Evolutionary conservation across 345 rosid genomes (phyloP), one percentile per base, ranked within the genome.

Genomic region (Hibiscus mutabilis): DNA sequence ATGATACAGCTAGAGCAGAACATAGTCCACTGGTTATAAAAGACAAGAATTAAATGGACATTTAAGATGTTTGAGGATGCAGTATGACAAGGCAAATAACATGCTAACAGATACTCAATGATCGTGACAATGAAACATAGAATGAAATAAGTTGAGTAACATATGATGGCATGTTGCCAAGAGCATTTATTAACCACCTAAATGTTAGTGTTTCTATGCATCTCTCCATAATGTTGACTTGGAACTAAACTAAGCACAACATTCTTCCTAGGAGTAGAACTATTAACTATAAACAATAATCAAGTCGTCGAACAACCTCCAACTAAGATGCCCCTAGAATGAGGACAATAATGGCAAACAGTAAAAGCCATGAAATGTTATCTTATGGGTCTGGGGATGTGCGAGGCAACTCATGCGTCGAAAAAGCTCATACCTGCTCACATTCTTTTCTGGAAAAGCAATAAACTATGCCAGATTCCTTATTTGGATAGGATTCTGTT

Each of bases 371-470:
- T 49, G 42, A 63, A 63, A 25, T 15, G 24, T 16, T 49, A 35
- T 67, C 4, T 16, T 15, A 18, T 1, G 14, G 19, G 15, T 67
- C 15, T 9, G 4, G 9, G 64, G 19, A 1, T 47, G 58, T 15
- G 58, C 9, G 25, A 47, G 40, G 70, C 24, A 49, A 47, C 58
- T 47, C 4, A 0, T 0, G 57, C 25, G 58, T 47, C 1, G 0
- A 66, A 66, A 47, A 66, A 66, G 58, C 70, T 21, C 33, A 62
- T 59, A 91, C 98, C 97, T 94, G 98, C 79, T 89, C 93, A 61
- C 98, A 94, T 74, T 94, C 97, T 82, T 90, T 94, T 79, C 93
- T 85, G 3, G 97, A 94, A 84, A 91, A 91, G 83, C 98, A 94
- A 82, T 94, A 94, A 31, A 94, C 91, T 35, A 94, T 94, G 65